A percentile compares a stretch with the other conserved stretches of the same genome.
phyloP scores from a whole-genome alignment of 805 yeast genomes.

The Spathaspora hagerdaliae region DNA sequence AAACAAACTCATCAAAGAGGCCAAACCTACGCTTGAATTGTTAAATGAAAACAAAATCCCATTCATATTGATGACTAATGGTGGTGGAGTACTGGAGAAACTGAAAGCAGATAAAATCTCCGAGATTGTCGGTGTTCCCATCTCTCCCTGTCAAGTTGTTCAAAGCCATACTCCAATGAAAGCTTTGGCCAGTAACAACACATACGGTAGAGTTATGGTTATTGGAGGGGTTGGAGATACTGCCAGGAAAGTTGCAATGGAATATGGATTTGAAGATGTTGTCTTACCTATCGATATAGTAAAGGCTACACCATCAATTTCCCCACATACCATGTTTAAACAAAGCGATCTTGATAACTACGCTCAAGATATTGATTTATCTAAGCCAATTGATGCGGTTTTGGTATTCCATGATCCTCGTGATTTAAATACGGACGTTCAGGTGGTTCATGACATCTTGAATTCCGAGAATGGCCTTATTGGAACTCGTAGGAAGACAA shows the following conservation, averaged over 20 bases:
- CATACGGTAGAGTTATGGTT: conserved; percentile 61
- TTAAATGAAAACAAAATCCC: conserved; percentile 59
- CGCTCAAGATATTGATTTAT: conserved; percentile 26
- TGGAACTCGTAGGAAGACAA: conserved; percentile 51
- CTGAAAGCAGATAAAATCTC: conserved; percentile 41
- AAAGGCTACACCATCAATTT: conserved; percentile 49
- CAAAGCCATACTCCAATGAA: conserved; percentile 87
- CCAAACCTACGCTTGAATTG: conserved; percentile 53
- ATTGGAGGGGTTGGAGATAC: conserved; percentile 77
- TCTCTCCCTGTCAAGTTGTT: conserved; percentile 64
- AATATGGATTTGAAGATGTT: conserved; percentile 76
- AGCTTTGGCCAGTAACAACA: conserved; percentile 44
- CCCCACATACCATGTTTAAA: conserved; percentile 65
- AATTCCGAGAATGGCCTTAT: conserved; percentile 58
- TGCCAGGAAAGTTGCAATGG: conserved; percentile 67
- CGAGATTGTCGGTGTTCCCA: conserved; percentile 23
- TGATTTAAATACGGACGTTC: conserved; percentile 83
- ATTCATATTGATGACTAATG: conserved; percentile 81
- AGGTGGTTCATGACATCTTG: conserved; percentile 68
- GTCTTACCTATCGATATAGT: conserved; percentile 71
- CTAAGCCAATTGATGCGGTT: conserved; percentile 63
- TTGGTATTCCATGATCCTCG: conserved; percentile 86
- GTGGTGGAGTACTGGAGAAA: conserved; percentile 75
- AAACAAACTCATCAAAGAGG: conserved; percentile 58
- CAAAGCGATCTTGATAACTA: conserved; percentile 41